phyloP scores from a whole-genome alignment of 306 rosid species.

The Prunus campanulata region DNA sequence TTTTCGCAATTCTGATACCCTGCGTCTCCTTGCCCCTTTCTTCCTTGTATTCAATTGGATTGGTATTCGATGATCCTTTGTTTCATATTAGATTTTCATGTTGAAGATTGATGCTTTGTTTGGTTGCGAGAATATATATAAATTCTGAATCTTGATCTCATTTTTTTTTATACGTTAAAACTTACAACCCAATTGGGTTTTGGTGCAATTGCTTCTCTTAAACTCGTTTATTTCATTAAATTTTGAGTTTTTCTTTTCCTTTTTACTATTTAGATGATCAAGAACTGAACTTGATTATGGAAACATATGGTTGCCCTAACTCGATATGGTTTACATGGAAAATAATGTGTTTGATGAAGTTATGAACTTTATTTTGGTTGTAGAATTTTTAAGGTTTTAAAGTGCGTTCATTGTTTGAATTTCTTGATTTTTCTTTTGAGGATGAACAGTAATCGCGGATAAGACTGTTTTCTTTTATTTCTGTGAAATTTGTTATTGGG shows the following conservation, averaged over 20 bases:
- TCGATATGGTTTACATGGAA: background rate
- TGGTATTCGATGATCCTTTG: background rate
- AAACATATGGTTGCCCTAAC: background rate
- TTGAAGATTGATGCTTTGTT: slow-evolving; percentile 5
- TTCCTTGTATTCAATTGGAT: background rate
- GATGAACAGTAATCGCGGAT: too few species aligned
- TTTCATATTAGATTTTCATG: background rate
- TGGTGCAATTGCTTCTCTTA: background rate
- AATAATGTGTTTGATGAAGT: background rate
- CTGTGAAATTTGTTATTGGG: background rate
- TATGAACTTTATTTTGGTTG: background rate
- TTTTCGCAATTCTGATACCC: background rate
- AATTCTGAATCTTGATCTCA: background rate
- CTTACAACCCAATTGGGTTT: background rate
- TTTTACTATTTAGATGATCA: background rate
- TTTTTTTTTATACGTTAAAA: background rate
- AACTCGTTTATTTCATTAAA: background rate
- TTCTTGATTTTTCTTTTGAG: background rate
- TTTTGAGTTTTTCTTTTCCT: background rate
- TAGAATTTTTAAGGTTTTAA: background rate
- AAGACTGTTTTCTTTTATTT: background rate
- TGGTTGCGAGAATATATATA: background rate
- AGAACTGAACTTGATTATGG: background rate
- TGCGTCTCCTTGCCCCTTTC: too few species aligned
- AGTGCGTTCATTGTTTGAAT: background rate